Conservation (phyloP, 306 rosid genomes). For the Vachellia pachyceras region DNA sequence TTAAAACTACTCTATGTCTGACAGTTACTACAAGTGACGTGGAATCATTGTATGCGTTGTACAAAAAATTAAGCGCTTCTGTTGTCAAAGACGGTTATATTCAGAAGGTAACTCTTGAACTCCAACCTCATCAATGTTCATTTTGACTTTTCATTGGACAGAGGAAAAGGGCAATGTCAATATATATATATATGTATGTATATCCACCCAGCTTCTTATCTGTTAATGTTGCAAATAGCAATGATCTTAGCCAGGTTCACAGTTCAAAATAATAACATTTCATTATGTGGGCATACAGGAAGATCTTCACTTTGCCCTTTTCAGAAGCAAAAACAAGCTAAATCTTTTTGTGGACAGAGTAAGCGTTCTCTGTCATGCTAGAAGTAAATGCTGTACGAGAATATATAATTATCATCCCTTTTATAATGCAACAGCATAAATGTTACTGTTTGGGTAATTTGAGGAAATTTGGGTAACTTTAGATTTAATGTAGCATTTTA, state of each 20-base stretch:
- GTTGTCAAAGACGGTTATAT: conserved; percentile 44
- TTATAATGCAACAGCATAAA: no score
- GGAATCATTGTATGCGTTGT: conserved; percentile 43
- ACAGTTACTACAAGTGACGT: conserved; percentile 41
- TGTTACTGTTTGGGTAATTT: no score
- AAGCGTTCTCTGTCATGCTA: neutral
- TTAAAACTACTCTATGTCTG: conserved; percentile 20
- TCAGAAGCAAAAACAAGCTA: conserved; percentile 26
- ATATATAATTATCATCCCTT: no score
- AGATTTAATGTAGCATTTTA: no score
- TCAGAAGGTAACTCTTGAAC: conserved; percentile 37
- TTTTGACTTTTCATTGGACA: neutral
- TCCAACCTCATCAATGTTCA: neutral
- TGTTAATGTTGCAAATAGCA: neutral
- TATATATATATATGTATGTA: neutral
- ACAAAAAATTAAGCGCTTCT: conserved; percentile 29
- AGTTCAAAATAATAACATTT: neutral
- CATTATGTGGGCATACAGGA: conserved; percentile 26
- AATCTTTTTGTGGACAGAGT: conserved; percentile 43
- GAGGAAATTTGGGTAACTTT: no score
- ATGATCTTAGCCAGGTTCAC: neutral
- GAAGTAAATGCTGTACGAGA: no score
- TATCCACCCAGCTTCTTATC: neutral
- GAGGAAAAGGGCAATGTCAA: neutral
- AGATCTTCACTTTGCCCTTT: conserved; percentile 44